Percentiles rank a stretch among this genome's conserved stretches.
These are phyloP conservation scores for Tremella fuciformis DNA, from an alignment of 768 basidiomycete genomes.

Conservation along the genomic window DNA sequence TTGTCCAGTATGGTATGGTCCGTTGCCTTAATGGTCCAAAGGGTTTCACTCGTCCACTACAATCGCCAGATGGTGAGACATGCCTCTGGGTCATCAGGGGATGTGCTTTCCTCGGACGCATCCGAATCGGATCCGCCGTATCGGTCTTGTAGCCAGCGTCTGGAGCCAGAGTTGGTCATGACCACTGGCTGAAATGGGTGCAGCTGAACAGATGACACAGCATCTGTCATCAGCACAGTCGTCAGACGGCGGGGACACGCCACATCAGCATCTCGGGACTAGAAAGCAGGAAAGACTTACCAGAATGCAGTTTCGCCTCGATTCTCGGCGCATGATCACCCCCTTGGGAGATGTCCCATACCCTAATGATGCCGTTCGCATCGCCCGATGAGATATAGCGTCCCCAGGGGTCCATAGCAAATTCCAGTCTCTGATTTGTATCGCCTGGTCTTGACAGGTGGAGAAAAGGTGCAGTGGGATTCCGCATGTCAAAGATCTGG, in stretches of 20 bases:
- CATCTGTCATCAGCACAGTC: constrained; percentile 57
- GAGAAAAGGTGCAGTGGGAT: constrained; percentile 55
- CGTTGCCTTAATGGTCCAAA: no score
- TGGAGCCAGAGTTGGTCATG: constrained; percentile 70
- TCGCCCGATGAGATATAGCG: constrained; percentile 65
- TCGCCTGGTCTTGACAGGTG: constrained; percentile 49
- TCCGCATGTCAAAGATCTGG: constrained; percentile 76
- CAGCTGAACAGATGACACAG: constrained; percentile 69
- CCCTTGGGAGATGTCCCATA: constrained; percentile 59
- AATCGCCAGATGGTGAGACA: no score
- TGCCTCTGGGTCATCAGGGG: no score
- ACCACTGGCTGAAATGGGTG: constrained; percentile 64
- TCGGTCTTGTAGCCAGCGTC: constrained; percentile 40
- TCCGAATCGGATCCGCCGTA: neutral
- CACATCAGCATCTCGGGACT: no score
- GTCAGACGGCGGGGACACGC: no score
- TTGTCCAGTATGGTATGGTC: neutral
- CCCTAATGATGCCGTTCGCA: constrained; percentile 62
- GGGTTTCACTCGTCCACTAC: no score
- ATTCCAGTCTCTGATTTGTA: constrained; percentile 77
- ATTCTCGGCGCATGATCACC: constrained; percentile 47
- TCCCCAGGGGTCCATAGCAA: constrained; percentile 72
- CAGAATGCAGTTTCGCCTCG: constrained; percentile 58
- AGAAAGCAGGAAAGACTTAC: constrained; percentile 51
- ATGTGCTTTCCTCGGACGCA: no score